Evolutionary conservation across 2,329 filamentous ascomycete genomes (phyloP), one percentile per base, ranked within the genome.

Genomic region (Hortaea sp.): DNA sequence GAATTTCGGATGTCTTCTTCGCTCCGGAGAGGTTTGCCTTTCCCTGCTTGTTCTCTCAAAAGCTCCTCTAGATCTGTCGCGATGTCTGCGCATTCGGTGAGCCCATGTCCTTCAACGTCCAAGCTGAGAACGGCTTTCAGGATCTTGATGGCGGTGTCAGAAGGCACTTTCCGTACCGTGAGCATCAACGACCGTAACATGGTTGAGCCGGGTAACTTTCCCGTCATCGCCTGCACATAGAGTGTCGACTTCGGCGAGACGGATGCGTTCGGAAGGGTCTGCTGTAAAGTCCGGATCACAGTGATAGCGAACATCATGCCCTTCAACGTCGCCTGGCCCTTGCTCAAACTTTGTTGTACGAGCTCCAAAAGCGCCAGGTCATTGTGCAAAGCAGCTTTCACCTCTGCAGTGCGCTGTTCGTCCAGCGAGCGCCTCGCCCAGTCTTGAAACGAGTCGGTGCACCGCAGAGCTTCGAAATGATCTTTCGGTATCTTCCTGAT

Each of bases 1-100:
- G 79, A 81, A 65, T 76, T 72, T 38, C 83, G 81, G 7, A 83
- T 75, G 55, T 82, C 82, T 63, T 92, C 85, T 61, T 82, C 83
- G 66, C 82, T 94, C 51, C 82, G 80, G 29, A 94, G 72, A 4
- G 72, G 60, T 37, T 54, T 48, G 2, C 35, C 44, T n/a, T 41
- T 44, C 20, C 44, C 46, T 4, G 48, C 40, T 29, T 57, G 51
- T 1, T 39, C 45, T 2, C 45, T 27, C n/a, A 60, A 41, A 4
- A 66, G 52, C 1, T 46, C 42, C 12, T 49, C 42, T 6, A 66
- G 54, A 11, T 57, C 47, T 4, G 32, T 42, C 5, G 47, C n/a
- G 2, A 61, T 48, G 0, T 43, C 44, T 11, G 10, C 30, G 13
- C 46, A 47, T 7, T 29, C 49, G n/a, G 13, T 37, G 35, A 31